A percentile compares a stretch with the other conserved stretches of the same genome.
Evolutionary conservation across 1,284 basidiomycete species (phyloP).

Genomic region (Sporisorium exsertum): DNA sequence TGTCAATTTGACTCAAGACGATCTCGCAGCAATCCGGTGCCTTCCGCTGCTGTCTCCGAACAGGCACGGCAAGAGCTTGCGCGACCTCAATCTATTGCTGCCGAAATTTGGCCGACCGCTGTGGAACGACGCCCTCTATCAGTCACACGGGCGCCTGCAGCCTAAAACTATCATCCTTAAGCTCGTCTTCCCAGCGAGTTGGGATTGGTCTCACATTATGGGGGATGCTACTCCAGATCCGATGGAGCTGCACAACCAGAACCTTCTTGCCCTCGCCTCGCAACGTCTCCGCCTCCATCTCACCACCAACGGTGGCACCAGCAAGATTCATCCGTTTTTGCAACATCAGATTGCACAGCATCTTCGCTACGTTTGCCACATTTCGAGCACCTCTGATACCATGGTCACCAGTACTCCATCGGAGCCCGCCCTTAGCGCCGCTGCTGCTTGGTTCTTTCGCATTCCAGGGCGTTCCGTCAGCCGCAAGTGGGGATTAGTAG

Average conservation of each 20-base stretch:
- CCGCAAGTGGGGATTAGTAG: not conserved
- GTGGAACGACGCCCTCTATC: constrained; percentile 5
- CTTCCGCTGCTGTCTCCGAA: not conserved
- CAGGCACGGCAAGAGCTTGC: not conserved
- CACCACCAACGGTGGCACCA: not conserved
- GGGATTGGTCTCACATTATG: not conserved
- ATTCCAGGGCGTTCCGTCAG: not conserved
- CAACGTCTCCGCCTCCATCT: not conserved
- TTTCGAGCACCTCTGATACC: not conserved
- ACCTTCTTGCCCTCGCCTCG: not conserved
- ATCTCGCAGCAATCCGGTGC: not conserved
- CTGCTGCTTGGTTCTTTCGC: not conserved
- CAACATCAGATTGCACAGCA: not conserved
- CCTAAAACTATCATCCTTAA: not conserved
- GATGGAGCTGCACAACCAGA: too few relatives aligned
- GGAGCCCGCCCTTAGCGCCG: not conserved
- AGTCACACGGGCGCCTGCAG: not conserved
- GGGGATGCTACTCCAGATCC: too few relatives aligned
- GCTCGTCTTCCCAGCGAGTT: not conserved
- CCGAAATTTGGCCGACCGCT: constrained; percentile 5
- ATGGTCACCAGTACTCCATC: not conserved
- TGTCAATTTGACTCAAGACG: not conserved
- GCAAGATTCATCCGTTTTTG: not conserved
- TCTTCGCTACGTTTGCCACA: not conserved
- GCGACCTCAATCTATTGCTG: constrained; percentile 1